phyloP scores from a whole-genome alignment of 2,329 filamentous ascomycete species.

The Cryphonectria radicalis region DNA sequence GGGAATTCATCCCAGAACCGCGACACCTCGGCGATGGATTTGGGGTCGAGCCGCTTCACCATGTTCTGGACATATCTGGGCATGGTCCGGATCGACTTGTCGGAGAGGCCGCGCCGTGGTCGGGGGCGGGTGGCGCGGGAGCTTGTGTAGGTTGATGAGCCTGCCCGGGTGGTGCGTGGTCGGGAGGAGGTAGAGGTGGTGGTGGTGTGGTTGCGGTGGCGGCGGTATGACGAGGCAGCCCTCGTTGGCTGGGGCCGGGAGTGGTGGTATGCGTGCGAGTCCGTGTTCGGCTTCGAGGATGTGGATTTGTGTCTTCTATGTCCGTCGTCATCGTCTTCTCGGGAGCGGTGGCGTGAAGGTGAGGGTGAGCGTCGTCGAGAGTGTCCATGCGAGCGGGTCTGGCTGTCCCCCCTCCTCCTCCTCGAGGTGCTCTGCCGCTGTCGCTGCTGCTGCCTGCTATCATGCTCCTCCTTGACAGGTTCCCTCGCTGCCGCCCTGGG shows the following conservation, averaged over 20 bases:
- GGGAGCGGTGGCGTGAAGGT: constrained; percentile 12
- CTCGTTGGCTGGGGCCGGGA: constrained; percentile 24
- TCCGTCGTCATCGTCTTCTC: constrained; percentile 3
- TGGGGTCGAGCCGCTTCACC: constrained; percentile 10
- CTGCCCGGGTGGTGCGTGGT: constrained; percentile 23
- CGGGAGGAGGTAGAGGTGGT: constrained; percentile 11
- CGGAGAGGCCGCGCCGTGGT: constrained; percentile 18
- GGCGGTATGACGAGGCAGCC: constrained; percentile 26
- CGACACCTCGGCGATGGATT: constrained; percentile 10
- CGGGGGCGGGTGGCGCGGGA: constrained; percentile 7
- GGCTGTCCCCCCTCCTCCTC: not conserved
- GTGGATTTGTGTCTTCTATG: constrained; percentile 13
- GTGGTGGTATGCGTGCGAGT: constrained; percentile 2
- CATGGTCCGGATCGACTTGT: constrained; percentile 22
- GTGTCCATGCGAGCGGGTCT: constrained; percentile 17
- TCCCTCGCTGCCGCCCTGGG: not conserved
- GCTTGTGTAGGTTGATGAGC: constrained; percentile 21
- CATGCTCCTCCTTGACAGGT: not conserved
- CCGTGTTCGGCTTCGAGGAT: constrained; percentile 6
- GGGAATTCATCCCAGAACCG: constrained; percentile 21
- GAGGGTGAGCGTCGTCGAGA: constrained; percentile 14
- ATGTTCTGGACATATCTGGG: constrained; percentile 12
- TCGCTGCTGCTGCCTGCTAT: not conserved
- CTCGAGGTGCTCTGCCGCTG: constrained; percentile 18
- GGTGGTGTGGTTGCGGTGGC: not conserved